Conservation (phyloP, 768 basidiomycete genomes). For the Boletellus emodensis region DNA sequence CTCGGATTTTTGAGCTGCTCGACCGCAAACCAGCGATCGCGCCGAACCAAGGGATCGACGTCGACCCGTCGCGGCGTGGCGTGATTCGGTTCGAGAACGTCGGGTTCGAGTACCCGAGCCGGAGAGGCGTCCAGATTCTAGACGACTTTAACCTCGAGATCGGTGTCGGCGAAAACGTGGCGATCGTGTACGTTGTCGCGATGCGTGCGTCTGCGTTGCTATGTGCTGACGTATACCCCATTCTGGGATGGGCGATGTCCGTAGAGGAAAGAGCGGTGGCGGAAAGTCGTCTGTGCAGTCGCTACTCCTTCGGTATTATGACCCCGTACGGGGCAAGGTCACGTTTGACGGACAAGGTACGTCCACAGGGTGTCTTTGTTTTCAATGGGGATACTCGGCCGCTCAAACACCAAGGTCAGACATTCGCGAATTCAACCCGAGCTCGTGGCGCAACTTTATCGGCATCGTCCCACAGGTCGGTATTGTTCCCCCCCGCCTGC, state of each 20-base stretch:
- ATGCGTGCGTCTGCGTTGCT: background rate
- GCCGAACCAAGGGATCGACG: constrained; percentile 53
- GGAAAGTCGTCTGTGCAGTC: constrained; percentile 93
- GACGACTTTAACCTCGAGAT: constrained; percentile 81
- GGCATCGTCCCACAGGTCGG: constrained; percentile 86
- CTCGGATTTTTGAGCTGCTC: constrained; percentile 90
- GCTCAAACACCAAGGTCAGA: constrained; percentile 40
- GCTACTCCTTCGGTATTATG: constrained; percentile 84
- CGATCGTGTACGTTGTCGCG: constrained; percentile 72
- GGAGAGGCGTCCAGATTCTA: constrained; percentile 75
- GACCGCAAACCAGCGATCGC: constrained; percentile 76
- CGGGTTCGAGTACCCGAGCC: constrained; percentile 85
- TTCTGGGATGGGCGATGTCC: background rate
- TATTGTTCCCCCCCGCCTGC: background rate
- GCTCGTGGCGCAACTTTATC: constrained; percentile 85
- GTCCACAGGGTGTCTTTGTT: constrained; percentile 4
- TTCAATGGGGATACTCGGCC: background rate
- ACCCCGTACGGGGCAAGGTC: constrained; percentile 77
- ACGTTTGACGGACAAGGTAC: constrained; percentile 83
- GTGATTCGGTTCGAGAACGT: constrained; percentile 78
- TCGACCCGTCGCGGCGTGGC: constrained; percentile 59
- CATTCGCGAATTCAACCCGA: constrained; percentile 79
- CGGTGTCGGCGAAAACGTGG: constrained; percentile 81
- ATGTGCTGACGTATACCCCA: background rate
- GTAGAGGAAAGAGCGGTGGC: constrained; percentile 85